These are phyloP conservation scores for Fusarium armeniacum DNA, from an alignment of 2,329 filamentous ascomycete species.

Conservation along the genomic window DNA sequence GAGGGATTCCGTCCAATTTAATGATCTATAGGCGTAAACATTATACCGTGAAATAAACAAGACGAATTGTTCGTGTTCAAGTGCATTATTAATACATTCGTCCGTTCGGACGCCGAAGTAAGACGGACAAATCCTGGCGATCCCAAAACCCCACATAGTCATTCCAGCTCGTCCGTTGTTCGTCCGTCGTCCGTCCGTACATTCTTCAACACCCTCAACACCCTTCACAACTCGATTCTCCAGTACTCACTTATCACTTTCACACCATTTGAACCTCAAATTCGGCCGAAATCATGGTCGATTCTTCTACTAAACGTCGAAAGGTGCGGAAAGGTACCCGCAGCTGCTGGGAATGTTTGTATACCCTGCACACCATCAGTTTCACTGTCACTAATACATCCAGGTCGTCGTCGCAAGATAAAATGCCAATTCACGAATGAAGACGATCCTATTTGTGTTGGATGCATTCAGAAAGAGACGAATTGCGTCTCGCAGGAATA, in stretches of 20 bases:
- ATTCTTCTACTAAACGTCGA: slow-evolving; percentile 44
- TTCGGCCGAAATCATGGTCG: slow-evolving; percentile 50
- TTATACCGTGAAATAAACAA: background rate
- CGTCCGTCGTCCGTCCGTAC: slow-evolving; percentile 35
- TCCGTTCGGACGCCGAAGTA: slow-evolving; percentile 39
- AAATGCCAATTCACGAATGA: slow-evolving; percentile 63
- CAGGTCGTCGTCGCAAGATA: slow-evolving; percentile 64
- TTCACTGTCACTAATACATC: background rate
- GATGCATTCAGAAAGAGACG: slow-evolving; percentile 60
- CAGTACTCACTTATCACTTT: background rate
- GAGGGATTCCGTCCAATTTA: too few relatives aligned
- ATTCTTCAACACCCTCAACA: slow-evolving; percentile 4
- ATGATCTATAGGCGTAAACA: background rate
- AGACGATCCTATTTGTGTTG: slow-evolving; percentile 60
- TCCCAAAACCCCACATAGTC: slow-evolving; percentile 1
- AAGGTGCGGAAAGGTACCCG: slow-evolving; percentile 69
- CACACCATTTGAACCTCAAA: background rate
- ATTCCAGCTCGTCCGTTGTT: slow-evolving; percentile 29
- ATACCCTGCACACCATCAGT: background rate
- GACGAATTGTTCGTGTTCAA: background rate
- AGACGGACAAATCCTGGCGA: slow-evolving; percentile 29
- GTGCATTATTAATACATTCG: slow-evolving; percentile 20
- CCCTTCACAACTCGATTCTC: slow-evolving; percentile 4
- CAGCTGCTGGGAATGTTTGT: slow-evolving; percentile 72
- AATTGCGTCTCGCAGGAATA: slow-evolving; percentile 64